Conservation (phyloP, 1,284 basidiomycete genomes). For the Heliocybe sulcata region DNA sequence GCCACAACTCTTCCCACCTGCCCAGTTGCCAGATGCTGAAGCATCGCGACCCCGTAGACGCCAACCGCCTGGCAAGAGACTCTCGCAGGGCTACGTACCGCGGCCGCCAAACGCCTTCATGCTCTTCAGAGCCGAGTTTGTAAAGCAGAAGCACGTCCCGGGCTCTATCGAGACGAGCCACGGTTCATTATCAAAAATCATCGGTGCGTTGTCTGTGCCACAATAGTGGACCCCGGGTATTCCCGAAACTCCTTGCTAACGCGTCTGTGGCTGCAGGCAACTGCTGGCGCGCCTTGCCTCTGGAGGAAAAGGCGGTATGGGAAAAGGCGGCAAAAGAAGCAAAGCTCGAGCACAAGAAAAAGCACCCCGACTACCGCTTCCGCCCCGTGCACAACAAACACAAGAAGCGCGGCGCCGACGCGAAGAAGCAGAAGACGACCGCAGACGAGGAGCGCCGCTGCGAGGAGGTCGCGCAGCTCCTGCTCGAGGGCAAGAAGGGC, state of each 20-base stretch:
- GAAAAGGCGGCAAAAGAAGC: conserved; percentile 57
- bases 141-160: conserved; percentile 74
- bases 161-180: conserved; percentile 81
- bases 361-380: conserved; percentile 68
- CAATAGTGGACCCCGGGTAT: not conserved
- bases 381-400: conserved; percentile 59
- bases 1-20: conserved; percentile 37
- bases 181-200: conserved; percentile 52
- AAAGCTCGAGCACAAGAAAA: conserved; percentile 56
- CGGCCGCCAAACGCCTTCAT: conserved; percentile 92
- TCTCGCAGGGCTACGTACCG: conserved; percentile 71
- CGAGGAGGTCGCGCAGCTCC: conserved; percentile 46
- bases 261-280: conserved; percentile 34
- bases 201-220: conserved; percentile 20
- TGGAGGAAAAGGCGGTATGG: conserved; percentile 63
- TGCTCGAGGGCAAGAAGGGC: conserved; percentile 48
- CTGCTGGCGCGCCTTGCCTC: conserved; percentile 59
- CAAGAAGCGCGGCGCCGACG: conserved; percentile 25
- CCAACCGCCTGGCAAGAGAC: conserved; percentile 47
- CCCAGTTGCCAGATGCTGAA: conserved; percentile 21
- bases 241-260: not conserved
- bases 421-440: conserved; percentile 18
- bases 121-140: conserved; percentile 87
- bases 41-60: conserved; percentile 32
- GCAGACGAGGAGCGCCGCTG: conserved; percentile 36